Base-by-base conservation (phyloP, 2,329 filamentous ascomycete species). In the Thielaviopsis punctulata region DNA sequence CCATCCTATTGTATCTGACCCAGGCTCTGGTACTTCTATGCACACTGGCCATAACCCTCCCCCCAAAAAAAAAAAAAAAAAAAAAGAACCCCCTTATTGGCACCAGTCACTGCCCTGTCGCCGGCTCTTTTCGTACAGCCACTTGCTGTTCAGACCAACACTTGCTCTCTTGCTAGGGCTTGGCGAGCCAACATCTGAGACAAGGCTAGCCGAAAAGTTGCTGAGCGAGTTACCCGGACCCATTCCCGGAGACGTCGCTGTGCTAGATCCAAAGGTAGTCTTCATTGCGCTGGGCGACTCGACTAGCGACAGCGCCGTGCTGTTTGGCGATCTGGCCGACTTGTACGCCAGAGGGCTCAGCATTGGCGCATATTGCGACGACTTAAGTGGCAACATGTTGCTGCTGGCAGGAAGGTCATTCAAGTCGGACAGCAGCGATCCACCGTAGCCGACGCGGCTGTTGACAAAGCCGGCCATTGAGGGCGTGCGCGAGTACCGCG, bases 131-230 rank as follows among this genome's bases (percentile, higher is more conserved):
- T 95, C 87, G 62, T 95, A 96, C 55, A 95, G 66, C 90, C 90
- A 96, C 68, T 92, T 94, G 69, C 80, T 95, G 66, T 90, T 95
- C 62, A 95, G 62, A 0, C 80, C 80, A 50, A 93, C 79, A 58
- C 79, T 88, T 43, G 82, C 80, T 53, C 79, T 76, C 68, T 84
- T 87, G 36, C 75, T 73, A 5, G 86, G 84, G 57, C 80, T 89
- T 1, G 85, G 84, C 18, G 82, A 82, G 13, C 75, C 72, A 1
- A 82, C 79, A n/a, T 77, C 77, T 19, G 70, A 64, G 57, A 79
- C 77, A 25, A 68, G 52, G 53, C 69, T 73, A 39, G 68, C 66
- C 5, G 69, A 65, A 24, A 65, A 71, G 60, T 68, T 75, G 44
- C 66, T 43, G 6, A 15, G n/a, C n/a, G 30, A 36, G n/a, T 4